Evolutionary conservation across 768 basidiomycete genomes (phyloP).

Genomic region (Sporobolomyces roseus): DNA sequence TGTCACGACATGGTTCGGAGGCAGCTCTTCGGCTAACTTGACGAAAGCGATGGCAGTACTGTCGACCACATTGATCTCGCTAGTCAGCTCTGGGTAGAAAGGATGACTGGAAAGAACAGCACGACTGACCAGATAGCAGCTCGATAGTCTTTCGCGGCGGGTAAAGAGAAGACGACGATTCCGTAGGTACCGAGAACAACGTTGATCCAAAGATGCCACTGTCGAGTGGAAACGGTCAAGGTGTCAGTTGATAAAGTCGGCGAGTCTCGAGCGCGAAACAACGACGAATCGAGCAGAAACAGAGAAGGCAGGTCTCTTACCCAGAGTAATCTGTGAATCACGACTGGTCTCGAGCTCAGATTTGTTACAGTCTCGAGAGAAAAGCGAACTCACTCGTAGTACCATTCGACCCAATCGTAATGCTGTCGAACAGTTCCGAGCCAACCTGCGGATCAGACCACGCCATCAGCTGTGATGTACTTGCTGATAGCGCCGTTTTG

Average conservation of each 20-base stretch:
- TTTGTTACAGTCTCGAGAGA: background rate
- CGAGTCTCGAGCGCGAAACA: background rate
- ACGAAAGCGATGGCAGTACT: background rate
- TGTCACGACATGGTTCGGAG: background rate
- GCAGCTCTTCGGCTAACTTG: background rate
- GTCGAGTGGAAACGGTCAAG: background rate
- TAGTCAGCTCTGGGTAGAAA: background rate
- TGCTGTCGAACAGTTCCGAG: background rate
- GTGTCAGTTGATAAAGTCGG: too few species aligned
- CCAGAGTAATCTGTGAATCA: constrained; percentile 1
- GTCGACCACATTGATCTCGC: background rate
- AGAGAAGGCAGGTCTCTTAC: background rate
- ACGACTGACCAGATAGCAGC: constrained; percentile 7
- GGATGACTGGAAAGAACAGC: background rate
- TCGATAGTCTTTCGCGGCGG: constrained; percentile 55
- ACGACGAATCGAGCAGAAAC: too few species aligned
- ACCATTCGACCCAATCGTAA: constrained; percentile 20
- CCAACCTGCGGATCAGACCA: constrained; percentile 2
- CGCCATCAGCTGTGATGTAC: background rate
- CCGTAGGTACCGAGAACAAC: constrained; percentile 79
- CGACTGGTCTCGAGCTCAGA: background rate
- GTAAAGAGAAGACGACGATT: constrained; percentile 88
- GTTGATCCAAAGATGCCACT: constrained; percentile 55
- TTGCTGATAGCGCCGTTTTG: background rate
- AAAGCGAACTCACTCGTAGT: background rate